A percentile compares a stretch with the other conserved stretches of the same genome.
These are phyloP conservation scores for Pythium sukuiense DNA, from an alignment of 352 stramenopile genomes.

Conservation along the genomic window DNA sequence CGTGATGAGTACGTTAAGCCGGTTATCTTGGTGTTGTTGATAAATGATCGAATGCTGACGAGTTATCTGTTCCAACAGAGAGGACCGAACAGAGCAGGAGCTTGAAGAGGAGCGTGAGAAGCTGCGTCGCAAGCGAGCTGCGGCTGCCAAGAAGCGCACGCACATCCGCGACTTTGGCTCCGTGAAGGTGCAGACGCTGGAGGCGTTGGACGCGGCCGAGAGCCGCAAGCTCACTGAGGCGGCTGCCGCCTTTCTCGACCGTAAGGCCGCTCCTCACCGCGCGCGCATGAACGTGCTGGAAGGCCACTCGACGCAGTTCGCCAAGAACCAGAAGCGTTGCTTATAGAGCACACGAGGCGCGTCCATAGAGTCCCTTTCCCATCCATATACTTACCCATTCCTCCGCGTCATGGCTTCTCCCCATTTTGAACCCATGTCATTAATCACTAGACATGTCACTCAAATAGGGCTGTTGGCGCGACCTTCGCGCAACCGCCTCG, in stretches of 20 bases:
- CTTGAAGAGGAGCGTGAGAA: constrained; percentile 32
- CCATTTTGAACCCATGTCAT: constrained; percentile 13
- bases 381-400: neutral
- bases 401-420: neutral
- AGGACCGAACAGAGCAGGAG: constrained; percentile 52
- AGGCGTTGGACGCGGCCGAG: constrained; percentile 40
- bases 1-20: constrained; percentile 46
- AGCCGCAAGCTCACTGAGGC: constrained; percentile 45
- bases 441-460: neutral
- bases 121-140: constrained; percentile 23
- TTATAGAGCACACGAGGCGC: constrained; percentile 11
- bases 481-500: constrained; percentile 9
- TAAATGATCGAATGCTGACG: neutral
- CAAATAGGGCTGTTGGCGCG: neutral
- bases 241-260: constrained; percentile 54
- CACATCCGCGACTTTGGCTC: constrained; percentile 77
- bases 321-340: constrained; percentile 66
- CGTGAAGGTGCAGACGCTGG: constrained; percentile 73
- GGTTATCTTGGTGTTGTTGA: neutral
- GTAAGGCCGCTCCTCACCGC: constrained; percentile 49
- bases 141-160: constrained; percentile 38
- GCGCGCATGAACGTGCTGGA: constrained; percentile 67
- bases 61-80: constrained; percentile 29
- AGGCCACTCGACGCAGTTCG: constrained; percentile 66
- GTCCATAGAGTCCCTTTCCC: neutral